A percentile compares a stretch with the other conserved stretches of the same genome.
Conservation (phyloP, 164 flowering plant genomes). For the Kingdonia uniflora region DNA sequence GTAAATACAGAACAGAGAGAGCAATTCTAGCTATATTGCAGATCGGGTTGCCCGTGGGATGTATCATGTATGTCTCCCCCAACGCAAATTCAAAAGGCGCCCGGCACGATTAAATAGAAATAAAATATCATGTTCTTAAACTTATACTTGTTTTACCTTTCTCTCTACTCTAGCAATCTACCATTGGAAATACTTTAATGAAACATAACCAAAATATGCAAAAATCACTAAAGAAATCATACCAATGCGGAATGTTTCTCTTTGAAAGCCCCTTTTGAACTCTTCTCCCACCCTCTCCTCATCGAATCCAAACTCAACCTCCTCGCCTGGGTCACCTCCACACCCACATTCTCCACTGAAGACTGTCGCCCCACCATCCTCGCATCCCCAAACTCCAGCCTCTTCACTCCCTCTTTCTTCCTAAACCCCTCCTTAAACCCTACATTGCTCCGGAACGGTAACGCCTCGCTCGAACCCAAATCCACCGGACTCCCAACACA, state of each 20-base stretch:
- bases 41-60: no score
- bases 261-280: constrained; percentile 10
- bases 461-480: constrained; percentile 23
- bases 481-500: neutral
- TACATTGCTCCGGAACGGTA: constrained; percentile 6
- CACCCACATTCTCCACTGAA: constrained; percentile 8
- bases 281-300: constrained; percentile 31
- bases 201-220: constrained; percentile 4
- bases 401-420: constrained; percentile 5
- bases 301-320: constrained; percentile 44
- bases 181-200: no score
- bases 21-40: no score
- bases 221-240: neutral
- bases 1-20: no score
- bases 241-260: neutral
- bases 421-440: constrained; percentile 9
- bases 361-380: neutral
- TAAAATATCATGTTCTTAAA: no score
- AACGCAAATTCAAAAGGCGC: no score
- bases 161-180: no score
- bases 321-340: constrained; percentile 21
- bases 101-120: no score
- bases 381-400: neutral
- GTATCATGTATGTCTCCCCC: no score
- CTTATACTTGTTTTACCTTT: no score